Percentiles rank a stretch among this genome's conserved stretches.
phyloP scores from a whole-genome alignment of 2,329 filamentous ascomycete species.

The Arthrobotrys megalospora region DNA sequence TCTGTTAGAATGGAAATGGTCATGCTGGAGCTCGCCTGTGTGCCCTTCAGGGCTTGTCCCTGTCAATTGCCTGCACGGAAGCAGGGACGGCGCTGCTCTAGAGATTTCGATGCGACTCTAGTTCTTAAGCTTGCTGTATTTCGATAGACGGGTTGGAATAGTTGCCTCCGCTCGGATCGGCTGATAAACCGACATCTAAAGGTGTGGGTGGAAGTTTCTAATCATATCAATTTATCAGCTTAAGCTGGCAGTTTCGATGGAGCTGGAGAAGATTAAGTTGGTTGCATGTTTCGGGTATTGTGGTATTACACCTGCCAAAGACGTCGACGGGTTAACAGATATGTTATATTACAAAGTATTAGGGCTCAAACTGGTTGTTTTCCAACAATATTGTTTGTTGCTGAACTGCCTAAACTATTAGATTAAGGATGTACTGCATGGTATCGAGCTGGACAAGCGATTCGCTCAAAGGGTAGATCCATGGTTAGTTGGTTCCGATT shows the following conservation, averaged over 20 bases:
- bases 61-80: slow-evolving; percentile 42
- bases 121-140: slow-evolving; percentile 28
- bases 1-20: slow-evolving; percentile 14
- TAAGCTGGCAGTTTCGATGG: not conserved
- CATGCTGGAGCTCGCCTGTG: slow-evolving; percentile 54
- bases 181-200: slow-evolving; percentile 32
- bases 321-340: slow-evolving; percentile 8
- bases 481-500: slow-evolving; percentile 50
- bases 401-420: slow-evolving; percentile 30
- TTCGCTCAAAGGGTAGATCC: slow-evolving; percentile 32
- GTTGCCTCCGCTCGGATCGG: slow-evolving; percentile 46
- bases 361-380: not conserved
- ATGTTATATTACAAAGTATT: not conserved
- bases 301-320: slow-evolving; percentile 43
- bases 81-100: slow-evolving; percentile 43
- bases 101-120: slow-evolving; percentile 32
- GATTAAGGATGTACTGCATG: slow-evolving; percentile 19
- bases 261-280: slow-evolving; percentile 24
- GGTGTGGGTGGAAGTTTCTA: slow-evolving; percentile 15
- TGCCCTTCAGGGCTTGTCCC: slow-evolving; percentile 27
- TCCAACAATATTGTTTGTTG: slow-evolving; percentile 18
- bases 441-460: slow-evolving; percentile 20
- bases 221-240: slow-evolving; percentile 37
- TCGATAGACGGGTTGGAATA: slow-evolving; percentile 22
- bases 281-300: slow-evolving; percentile 34